phyloP scores from a whole-genome alignment of 2,329 filamentous ascomycete species.

The Colletotrichum musae region DNA sequence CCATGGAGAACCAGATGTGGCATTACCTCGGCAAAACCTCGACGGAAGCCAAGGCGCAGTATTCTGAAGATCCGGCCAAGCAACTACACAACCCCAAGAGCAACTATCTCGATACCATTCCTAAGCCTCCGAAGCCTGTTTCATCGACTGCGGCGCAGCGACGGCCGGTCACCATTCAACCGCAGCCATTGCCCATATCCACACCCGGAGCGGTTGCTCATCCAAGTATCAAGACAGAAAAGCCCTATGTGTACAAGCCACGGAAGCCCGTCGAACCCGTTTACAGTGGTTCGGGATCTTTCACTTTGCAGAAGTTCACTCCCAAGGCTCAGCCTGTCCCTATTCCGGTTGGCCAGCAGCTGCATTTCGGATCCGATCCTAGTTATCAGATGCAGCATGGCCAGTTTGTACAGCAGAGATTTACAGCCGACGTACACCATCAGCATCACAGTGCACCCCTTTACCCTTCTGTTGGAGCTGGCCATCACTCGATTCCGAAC shows the following conservation, averaged over 20 bases:
- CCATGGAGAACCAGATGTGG: constrained; percentile 84
- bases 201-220: constrained; percentile 19
- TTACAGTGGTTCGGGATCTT: constrained; percentile 44
- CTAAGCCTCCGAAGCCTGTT: constrained; percentile 62
- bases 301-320: constrained; percentile 54
- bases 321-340: constrained; percentile 47
- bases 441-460: constrained; percentile 10
- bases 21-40: constrained; percentile 89
- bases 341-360: constrained; percentile 46
- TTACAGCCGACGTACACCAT: constrained; percentile 41
- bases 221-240: constrained; percentile 52
- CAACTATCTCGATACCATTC: constrained; percentile 81
- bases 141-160: constrained; percentile 48
- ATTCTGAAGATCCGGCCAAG: constrained; percentile 80
- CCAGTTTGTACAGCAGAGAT: constrained; percentile 46
- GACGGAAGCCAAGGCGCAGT: constrained; percentile 92
- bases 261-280: constrained; percentile 52
- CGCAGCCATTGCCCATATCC: constrained; percentile 32
- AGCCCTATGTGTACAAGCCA: constrained; percentile 70
- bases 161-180: constrained; percentile 21
- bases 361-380: constrained; percentile 48
- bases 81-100: constrained; percentile 76
- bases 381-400: constrained; percentile 44
- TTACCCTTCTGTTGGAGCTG: constrained; percentile 3
- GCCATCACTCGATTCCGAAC: constrained; percentile 9